Base-by-base conservation (phyloP, 768 basidiomycete species). In the Podaxis pistillaris region DNA sequence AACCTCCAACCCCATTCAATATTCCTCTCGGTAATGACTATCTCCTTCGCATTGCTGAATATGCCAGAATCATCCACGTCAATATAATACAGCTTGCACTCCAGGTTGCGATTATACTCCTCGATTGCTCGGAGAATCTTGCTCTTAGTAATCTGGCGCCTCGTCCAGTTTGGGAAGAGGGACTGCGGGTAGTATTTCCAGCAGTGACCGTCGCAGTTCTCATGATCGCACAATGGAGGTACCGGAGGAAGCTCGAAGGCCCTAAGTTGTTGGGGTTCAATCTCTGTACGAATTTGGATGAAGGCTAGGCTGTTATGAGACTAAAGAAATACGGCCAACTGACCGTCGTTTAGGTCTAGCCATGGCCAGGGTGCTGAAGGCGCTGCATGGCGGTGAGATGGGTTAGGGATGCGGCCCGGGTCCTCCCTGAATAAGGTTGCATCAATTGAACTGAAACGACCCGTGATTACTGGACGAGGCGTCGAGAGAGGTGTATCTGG, bases 111-210 rank as follows among this genome's bases (percentile, higher is more conserved):
- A 9, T 66, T 66, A 61, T 78, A 75, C 9, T 77, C 69, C 0
- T 63, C 55, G 38, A 81, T 75, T 1, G 76, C 80, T 12, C 68
- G 69, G 15, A 68, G 63, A 41, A 82, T 81, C 59, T 75, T 74
- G 66, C 80, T 80, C 57, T 76, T 76, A 40, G 66, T 65, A 2
- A 79, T 75, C 63, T 86, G 85, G 12, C 68, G 67, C 8, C 69
- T 64, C 0, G 83, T 85, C 86, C 86, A 86, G 61, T 85, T 86
- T 15, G 82, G 84, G 64, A 83, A 87, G 38, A 71, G 71, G 6
- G 79, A 79, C 52, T 81, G 76, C 4, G 81, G 81, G 61, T 81
- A 82, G 0, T 70, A 70, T 57, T 46, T 72, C 77, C 78, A 81
- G 63, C 80, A 81, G 7, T 1, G 12, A 7, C 71, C 72, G 17